A percentile compares a stretch with the other conserved stretches of the same genome.
phyloP scores from a whole-genome alignment of 352 stramenopile genomes.

The Phytophthora uliginosa region DNA sequence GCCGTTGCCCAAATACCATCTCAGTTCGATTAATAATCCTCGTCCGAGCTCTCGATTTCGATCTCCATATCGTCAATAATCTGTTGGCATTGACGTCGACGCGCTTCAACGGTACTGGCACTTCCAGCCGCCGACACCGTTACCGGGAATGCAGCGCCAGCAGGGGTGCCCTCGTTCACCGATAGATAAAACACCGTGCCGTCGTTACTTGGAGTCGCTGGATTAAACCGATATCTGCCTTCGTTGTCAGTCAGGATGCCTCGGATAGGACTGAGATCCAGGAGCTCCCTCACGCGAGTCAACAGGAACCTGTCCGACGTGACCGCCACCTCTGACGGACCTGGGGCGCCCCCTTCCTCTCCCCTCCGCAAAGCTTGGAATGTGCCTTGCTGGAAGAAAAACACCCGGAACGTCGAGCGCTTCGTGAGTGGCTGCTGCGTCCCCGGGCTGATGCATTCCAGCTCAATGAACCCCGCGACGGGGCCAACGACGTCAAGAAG shows the following conservation, averaged over 20 bases:
- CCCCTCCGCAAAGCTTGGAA: slow-evolving; percentile 46
- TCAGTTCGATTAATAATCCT: slow-evolving; percentile 16
- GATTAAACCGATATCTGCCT: slow-evolving; percentile 60
- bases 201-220: neutral
- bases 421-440: slow-evolving; percentile 69
- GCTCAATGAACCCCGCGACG: slow-evolving; percentile 38
- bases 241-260: slow-evolving; percentile 53
- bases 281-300: slow-evolving; percentile 49
- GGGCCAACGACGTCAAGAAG: slow-evolving; percentile 23
- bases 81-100: slow-evolving; percentile 32
- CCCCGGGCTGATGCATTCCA: slow-evolving; percentile 66
- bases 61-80: slow-evolving; percentile 51
- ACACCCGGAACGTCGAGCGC: slow-evolving; percentile 53
- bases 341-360: slow-evolving; percentile 19
- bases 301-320: slow-evolving; percentile 45
- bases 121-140: slow-evolving; percentile 29
- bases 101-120: slow-evolving; percentile 18
- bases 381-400: slow-evolving; percentile 44
- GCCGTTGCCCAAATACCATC: neutral
- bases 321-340: slow-evolving; percentile 15
- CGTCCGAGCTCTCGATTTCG: slow-evolving; percentile 11
- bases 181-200: slow-evolving; percentile 43
- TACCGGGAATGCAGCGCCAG: slow-evolving; percentile 24
- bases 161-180: slow-evolving; percentile 22
- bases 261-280: slow-evolving; percentile 68